Percentiles rank a stretch among this genome's conserved stretches.
Evolutionary conservation across 495 filamentous ascomycete species (phyloP).

Genomic region (Aspergillus homomorphus): DNA sequence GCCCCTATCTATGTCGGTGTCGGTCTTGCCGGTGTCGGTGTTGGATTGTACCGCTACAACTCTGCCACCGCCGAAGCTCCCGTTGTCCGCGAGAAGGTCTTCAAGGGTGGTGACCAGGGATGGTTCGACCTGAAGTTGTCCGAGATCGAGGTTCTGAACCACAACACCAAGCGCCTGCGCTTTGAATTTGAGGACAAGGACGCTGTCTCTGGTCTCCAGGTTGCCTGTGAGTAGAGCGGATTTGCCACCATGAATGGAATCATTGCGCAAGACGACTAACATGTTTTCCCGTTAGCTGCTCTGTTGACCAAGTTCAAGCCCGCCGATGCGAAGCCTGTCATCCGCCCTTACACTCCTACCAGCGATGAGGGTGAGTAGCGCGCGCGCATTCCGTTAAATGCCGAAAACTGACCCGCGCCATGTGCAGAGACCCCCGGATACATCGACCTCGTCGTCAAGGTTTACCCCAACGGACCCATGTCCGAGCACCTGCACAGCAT

Average conservation of each 20-base stretch:
- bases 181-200: constrained; percentile 83
- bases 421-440: constrained; percentile 63
- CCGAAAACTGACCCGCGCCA: neutral
- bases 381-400: no score
- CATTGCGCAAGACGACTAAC: neutral
- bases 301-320: constrained; percentile 85
- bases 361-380: constrained; percentile 70
- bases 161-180: constrained; percentile 85
- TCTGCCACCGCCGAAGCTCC: constrained; percentile 31
- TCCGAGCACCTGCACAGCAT: constrained; percentile 81
- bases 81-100: constrained; percentile 48
- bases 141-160: constrained; percentile 71
- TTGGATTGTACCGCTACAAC: constrained; percentile 44
- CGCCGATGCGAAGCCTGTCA: constrained; percentile 69
- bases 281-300: constrained; percentile 50
- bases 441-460: constrained; percentile 88
- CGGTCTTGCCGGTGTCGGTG: constrained; percentile 41
- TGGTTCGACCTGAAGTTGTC: constrained; percentile 78
- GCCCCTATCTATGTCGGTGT: constrained; percentile 40
- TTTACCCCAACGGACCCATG: constrained; percentile 88
- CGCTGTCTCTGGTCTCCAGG: constrained; percentile 71
- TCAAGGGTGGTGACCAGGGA: constrained; percentile 84
- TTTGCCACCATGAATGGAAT: neutral
- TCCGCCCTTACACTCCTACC: constrained; percentile 89
- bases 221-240: constrained; percentile 59